phyloP scores from a whole-genome alignment of 2,329 filamentous ascomycete genomes.

The Penicillium nordicum region DNA sequence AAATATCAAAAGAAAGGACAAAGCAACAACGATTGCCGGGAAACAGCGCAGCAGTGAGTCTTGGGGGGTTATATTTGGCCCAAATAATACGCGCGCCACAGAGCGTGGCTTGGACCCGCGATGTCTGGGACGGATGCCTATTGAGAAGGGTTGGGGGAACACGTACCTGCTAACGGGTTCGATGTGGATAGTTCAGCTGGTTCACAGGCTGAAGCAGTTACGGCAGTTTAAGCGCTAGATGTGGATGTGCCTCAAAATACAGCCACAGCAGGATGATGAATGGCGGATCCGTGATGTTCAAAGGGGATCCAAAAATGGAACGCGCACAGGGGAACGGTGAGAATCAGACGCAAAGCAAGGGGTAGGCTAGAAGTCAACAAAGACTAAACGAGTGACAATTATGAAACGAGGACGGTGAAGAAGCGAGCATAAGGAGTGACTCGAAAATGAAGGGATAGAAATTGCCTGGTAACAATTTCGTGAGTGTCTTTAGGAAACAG shows the following conservation, averaged over 20 bases:
- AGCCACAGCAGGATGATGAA: constrained; percentile 4
- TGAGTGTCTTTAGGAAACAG: neutral
- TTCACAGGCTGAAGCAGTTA: neutral
- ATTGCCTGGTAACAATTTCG: neutral
- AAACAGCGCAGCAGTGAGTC: neutral
- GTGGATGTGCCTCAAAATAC: neutral
- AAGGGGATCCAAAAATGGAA: neutral
- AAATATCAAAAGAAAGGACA: neutral
- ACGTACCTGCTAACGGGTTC: neutral
- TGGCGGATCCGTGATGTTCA: neutral
- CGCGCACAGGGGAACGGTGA: neutral
- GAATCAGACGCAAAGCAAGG: constrained; percentile 2
- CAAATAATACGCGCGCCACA: neutral
- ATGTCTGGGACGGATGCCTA: neutral
- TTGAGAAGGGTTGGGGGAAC: neutral
- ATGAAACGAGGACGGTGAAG: neutral
- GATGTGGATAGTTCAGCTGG: neutral
- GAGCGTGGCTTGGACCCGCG: neutral
- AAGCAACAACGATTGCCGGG: neutral
- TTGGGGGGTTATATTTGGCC: neutral
- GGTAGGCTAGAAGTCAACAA: constrained; percentile 3
- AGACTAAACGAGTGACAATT: constrained; percentile 3
- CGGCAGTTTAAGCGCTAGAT: neutral
- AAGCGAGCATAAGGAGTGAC: neutral
- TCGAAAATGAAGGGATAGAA: constrained; percentile 6